Evolutionary conservation across 2,329 filamentous ascomycete species (phyloP).

Genomic region (Colletotrichum magnum): DNA sequence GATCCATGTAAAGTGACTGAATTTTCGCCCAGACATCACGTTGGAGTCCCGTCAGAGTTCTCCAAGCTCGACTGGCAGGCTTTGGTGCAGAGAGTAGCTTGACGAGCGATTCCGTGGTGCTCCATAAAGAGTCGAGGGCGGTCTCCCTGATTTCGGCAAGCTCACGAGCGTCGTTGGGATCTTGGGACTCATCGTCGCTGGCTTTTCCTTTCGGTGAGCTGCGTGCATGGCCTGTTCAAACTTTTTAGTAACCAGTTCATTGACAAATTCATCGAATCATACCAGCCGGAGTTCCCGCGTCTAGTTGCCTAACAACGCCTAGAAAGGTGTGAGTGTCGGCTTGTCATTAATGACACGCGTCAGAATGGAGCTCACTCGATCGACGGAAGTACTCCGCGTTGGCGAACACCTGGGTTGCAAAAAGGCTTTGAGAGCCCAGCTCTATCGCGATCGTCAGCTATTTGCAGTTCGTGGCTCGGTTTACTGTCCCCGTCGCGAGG

Average conservation of each 20-base stretch:
- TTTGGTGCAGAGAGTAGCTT: slow-evolving; percentile 43
- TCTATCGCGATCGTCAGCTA: slow-evolving; percentile 17
- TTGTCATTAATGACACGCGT: background rate
- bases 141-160: slow-evolving; percentile 24
- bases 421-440: slow-evolving; percentile 27
- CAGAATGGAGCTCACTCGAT: slow-evolving; percentile 25
- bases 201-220: background rate
- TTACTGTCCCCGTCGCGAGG: background rate
- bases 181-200: slow-evolving; percentile 19
- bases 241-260: background rate
- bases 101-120: slow-evolving; percentile 47
- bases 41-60: slow-evolving; percentile 18
- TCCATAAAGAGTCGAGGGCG: slow-evolving; percentile 47
- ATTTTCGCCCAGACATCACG: slow-evolving; percentile 45
- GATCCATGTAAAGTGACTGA: slow-evolving; percentile 45
- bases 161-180: slow-evolving; percentile 11
- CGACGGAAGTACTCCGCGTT: slow-evolving; percentile 19
- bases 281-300: background rate
- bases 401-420: slow-evolving; percentile 1
- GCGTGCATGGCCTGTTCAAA: background rate
- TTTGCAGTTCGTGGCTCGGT: background rate
- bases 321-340: background rate
- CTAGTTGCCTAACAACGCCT: slow-evolving; percentile 7
- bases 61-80: slow-evolving; percentile 11
- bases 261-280: background rate